Conservation (phyloP, 305 asterid genomes). For the Fraxinus sp. region DNA sequence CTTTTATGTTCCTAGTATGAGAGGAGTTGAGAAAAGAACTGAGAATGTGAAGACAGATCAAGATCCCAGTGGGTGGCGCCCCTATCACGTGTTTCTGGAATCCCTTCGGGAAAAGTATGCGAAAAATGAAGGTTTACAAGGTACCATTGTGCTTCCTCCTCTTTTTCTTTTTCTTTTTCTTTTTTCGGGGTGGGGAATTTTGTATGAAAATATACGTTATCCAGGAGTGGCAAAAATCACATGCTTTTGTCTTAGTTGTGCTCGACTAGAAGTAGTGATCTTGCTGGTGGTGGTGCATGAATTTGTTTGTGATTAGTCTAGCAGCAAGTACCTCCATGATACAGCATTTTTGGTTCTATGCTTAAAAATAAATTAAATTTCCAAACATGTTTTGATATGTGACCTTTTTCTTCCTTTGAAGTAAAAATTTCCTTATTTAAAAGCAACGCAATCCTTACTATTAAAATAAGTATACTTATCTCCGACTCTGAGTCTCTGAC, state of each 20-base stretch:
- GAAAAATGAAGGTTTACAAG: constrained; percentile 71
- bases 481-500: not conserved
- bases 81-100: constrained; percentile 63
- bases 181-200: not conserved
- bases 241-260: not conserved
- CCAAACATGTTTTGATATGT: not conserved
- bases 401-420: not conserved
- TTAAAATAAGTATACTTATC: not conserved
- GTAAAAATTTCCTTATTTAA: not conserved
- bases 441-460: not conserved
- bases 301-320: not conserved
- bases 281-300: not conserved
- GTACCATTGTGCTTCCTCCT: constrained; percentile 35
- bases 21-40: constrained; percentile 62
- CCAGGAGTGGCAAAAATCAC: not conserved
- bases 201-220: not conserved
- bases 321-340: not conserved
- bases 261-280: not conserved
- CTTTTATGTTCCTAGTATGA: constrained; percentile 44
- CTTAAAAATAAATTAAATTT: not conserved
- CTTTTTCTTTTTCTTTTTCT: constrained; percentile 8
- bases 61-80: constrained; percentile 94
- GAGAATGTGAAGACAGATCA: constrained; percentile 69
- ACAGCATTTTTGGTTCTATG: not conserved
- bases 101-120: constrained; percentile 70